Evolutionary conservation across 2,329 filamentous ascomycete genomes (phyloP).

Genomic region (Chaetomium sp.): DNA sequence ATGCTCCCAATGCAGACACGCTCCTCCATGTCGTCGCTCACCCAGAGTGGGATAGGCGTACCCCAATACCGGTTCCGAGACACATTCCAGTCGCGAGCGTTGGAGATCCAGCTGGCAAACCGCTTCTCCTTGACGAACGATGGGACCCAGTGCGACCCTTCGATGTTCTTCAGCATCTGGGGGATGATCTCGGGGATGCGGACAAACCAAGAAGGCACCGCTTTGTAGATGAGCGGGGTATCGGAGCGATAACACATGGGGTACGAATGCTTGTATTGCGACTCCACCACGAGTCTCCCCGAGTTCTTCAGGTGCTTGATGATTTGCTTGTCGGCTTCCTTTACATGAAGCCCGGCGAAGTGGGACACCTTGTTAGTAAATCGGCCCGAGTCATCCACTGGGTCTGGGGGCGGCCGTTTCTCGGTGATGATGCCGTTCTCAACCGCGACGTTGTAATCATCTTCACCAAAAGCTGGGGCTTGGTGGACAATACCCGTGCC

Average conservation of each 20-base stretch:
- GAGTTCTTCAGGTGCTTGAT: conserved; percentile 73
- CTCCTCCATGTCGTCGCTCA: conserved; percentile 82
- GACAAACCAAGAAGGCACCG: conserved; percentile 92
- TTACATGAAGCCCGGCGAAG: conserved; percentile 83
- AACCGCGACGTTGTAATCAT: conserved; percentile 82
- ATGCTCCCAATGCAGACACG: conserved; percentile 80
- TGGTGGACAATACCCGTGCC: conserved; percentile 95
- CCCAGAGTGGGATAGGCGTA: conserved; percentile 86
- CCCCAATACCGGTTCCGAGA: conserved; percentile 94
- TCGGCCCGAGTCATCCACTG: conserved; percentile 75
- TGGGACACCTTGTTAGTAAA: conserved; percentile 73
- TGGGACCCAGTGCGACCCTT: conserved; percentile 87
- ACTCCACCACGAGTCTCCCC: conserved; percentile 74
- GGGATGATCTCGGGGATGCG: conserved; percentile 78
- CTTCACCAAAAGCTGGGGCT: conserved; percentile 87
- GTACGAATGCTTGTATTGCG: conserved; percentile 84
- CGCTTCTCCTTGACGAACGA: conserved; percentile 84
- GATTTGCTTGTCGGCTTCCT: conserved; percentile 86
- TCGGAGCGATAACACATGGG: conserved; percentile 94
- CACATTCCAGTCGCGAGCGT: conserved; percentile 92
- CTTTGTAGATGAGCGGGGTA: conserved; percentile 85
- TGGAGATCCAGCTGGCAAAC: conserved; percentile 85
- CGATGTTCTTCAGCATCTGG: conserved; percentile 83
- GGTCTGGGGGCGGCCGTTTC: conserved; percentile 75
- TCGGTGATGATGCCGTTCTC: conserved; percentile 72